Conservation (phyloP, 2,329 filamentous ascomycete species). For the Tolypocladium album region DNA sequence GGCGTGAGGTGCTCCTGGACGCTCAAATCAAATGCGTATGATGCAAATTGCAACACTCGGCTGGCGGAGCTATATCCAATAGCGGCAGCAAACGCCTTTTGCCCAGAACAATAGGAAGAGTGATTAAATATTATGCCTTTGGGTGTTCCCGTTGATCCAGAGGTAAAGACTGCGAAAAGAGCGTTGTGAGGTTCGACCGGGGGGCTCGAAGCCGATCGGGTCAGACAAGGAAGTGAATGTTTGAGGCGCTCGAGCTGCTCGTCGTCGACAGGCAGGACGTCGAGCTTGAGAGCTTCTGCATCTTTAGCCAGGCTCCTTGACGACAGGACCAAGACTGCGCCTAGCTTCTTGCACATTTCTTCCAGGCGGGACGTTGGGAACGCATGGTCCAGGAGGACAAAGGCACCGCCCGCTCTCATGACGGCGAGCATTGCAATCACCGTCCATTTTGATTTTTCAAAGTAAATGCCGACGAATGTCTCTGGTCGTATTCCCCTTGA, state of each 20-base stretch:
- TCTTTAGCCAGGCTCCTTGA: neutral
- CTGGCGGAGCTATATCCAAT: conserved; percentile 29
- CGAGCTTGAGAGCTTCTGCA: neutral
- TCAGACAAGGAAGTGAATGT: neutral
- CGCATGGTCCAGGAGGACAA: conserved; percentile 16
- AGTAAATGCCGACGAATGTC: conserved; percentile 17
- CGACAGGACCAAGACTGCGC: neutral
- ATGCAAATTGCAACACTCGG: conserved; percentile 34
- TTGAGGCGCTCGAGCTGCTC: neutral
- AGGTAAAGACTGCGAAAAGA: neutral
- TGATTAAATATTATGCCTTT: conserved; percentile 3
- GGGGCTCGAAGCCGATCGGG: neutral
- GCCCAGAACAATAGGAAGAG: conserved; percentile 9
- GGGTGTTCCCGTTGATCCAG: neutral
- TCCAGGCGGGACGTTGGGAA: neutral
- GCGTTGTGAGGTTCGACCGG: neutral
- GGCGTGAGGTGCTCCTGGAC: conserved; percentile 42
- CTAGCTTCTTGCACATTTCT: conserved; percentile 2
- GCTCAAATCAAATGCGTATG: conserved; percentile 44
- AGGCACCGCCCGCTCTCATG: conserved; percentile 22
- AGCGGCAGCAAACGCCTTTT: conserved; percentile 4
- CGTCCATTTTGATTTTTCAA: conserved; percentile 20
- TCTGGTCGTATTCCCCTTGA: conserved; percentile 12
- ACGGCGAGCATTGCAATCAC: conserved; percentile 18
- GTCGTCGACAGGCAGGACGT: neutral